These are phyloP conservation scores for Wickerhamiella infanticola DNA, from an alignment of 1,139 yeast genomes.

Conservation along the genomic window DNA sequence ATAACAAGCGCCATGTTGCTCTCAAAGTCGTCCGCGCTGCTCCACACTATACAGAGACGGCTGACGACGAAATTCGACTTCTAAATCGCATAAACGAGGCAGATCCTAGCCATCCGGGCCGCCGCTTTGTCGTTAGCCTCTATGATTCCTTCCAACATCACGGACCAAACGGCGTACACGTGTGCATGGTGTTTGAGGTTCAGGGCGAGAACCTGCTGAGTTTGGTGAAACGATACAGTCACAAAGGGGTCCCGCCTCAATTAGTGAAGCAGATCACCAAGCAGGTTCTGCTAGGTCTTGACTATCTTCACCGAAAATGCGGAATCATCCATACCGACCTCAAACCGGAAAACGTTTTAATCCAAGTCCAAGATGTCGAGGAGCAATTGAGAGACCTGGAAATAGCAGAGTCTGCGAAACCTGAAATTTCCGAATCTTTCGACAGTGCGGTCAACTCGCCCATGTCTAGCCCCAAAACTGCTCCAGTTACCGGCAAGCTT, in stretches of 20 bases:
- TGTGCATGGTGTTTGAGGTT: slow-evolving; percentile 83
- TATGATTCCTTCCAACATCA: slow-evolving; percentile 60
- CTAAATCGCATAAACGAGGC: slow-evolving; percentile 34
- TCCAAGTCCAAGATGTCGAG: slow-evolving; percentile 67
- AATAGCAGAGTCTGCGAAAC: slow-evolving; percentile 32
- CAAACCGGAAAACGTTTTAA: slow-evolving; percentile 78
- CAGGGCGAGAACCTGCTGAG: slow-evolving; percentile 70
- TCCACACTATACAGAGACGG: slow-evolving; percentile 62
- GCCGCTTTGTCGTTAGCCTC: slow-evolving; percentile 50
- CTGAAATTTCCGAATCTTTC: background rate
- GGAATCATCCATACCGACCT: slow-evolving; percentile 88
- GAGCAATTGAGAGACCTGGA: slow-evolving; percentile 35
- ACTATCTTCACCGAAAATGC: slow-evolving; percentile 67
- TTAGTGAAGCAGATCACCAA: slow-evolving; percentile 70
- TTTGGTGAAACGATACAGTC: slow-evolving; percentile 47
- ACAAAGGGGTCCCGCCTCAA: slow-evolving; percentile 56
- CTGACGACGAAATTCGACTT: slow-evolving; percentile 66
- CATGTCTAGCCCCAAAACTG: background rate
- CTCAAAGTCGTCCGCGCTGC: slow-evolving; percentile 68
- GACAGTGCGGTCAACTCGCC: background rate
- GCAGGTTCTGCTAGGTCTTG: slow-evolving; percentile 61
- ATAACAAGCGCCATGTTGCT: slow-evolving; percentile 48
- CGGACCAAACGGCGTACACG: slow-evolving; percentile 72
- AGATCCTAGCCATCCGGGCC: slow-evolving; percentile 53
- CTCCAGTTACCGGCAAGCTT: background rate